These are phyloP conservation scores for Annona squamosa DNA, from an alignment of 164 flowering plant genomes.

Conservation along the genomic window DNA sequence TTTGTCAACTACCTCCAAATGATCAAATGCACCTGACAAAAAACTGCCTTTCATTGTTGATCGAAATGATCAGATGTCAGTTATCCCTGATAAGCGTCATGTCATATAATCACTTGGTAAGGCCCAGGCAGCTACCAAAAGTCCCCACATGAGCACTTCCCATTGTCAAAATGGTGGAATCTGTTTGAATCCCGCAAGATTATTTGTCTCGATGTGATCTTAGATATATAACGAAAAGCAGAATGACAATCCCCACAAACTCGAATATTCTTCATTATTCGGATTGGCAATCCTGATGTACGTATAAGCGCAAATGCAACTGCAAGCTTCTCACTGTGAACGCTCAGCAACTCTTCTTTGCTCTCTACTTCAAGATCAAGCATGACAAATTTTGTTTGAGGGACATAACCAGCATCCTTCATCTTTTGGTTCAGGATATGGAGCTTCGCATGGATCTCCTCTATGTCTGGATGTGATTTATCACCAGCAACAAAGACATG, in stretches of 20 bases:
- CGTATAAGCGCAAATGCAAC: conserved; percentile 75
- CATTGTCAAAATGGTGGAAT: conserved; percentile 78
- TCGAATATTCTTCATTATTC: conserved; percentile 86
- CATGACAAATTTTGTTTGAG: conserved; percentile 57
- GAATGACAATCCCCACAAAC: conserved; percentile 88
- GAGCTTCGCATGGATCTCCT: conserved; percentile 57
- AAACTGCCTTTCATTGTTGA: background rate
- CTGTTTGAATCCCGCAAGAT: conserved; percentile 71
- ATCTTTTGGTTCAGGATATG: conserved; percentile 49
- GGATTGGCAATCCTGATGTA: conserved; percentile 49
- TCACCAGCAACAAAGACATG: conserved; percentile 87
- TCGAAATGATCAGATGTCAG: background rate
- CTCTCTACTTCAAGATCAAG: conserved; percentile 79
- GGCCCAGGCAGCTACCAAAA: conserved; percentile 45
- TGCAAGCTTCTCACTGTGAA: conserved; percentile 87
- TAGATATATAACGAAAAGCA: conserved; percentile 63
- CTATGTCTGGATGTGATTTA: conserved; percentile 61
- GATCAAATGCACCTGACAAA: background rate
- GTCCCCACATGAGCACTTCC: conserved; percentile 81
- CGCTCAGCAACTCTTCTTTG: conserved; percentile 71
- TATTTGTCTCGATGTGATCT: conserved; percentile 52
- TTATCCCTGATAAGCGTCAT: background rate
- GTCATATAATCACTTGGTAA: too few species aligned
- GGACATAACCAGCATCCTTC: conserved; percentile 67
- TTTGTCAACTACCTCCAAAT: background rate